These are phyloP conservation scores for Serendipita vermifera DNA, from an alignment of 768 basidiomycete genomes.

Conservation along the genomic window DNA sequence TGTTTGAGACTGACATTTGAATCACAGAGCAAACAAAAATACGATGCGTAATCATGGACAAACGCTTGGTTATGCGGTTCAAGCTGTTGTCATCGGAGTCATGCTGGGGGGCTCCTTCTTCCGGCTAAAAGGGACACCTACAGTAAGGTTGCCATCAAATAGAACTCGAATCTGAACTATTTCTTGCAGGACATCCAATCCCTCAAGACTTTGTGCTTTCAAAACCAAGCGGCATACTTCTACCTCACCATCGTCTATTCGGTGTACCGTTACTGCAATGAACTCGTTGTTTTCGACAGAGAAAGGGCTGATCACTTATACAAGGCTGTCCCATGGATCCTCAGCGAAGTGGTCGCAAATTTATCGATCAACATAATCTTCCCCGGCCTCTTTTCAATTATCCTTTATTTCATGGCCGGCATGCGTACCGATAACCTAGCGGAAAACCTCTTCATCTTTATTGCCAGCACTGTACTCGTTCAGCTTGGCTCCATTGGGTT, in stretches of 20 bases:
- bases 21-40: slow-evolving; percentile 13
- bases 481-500: slow-evolving; percentile 20
- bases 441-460: slow-evolving; percentile 24
- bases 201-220: slow-evolving; percentile 26
- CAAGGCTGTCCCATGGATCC: slow-evolving; percentile 27
- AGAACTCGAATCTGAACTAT: slow-evolving; percentile 12
- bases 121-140: slow-evolving; percentile 23
- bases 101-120: slow-evolving; percentile 30
- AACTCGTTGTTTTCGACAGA: slow-evolving; percentile 33
- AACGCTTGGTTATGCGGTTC: slow-evolving; percentile 13
- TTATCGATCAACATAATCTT: slow-evolving; percentile 28
- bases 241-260: slow-evolving; percentile 22
- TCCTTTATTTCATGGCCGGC: slow-evolving; percentile 25
- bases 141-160: slow-evolving; percentile 16
- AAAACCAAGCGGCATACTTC: slow-evolving; percentile 22
- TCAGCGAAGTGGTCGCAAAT: slow-evolving; percentile 28
- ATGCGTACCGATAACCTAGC: slow-evolving; percentile 28
- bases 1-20: too few relatives aligned
- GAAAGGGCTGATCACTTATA: slow-evolving; percentile 29
- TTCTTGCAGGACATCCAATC: slow-evolving; percentile 27
- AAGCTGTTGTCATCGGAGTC: slow-evolving; percentile 20
- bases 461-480: slow-evolving; percentile 23
- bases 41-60: slow-evolving; percentile 15
- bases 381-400: slow-evolving; percentile 14
- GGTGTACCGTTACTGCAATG: slow-evolving; percentile 27